Base-by-base conservation (phyloP, 2,329 filamentous ascomycete genomes). In the Claviceps pusilla region DNA sequence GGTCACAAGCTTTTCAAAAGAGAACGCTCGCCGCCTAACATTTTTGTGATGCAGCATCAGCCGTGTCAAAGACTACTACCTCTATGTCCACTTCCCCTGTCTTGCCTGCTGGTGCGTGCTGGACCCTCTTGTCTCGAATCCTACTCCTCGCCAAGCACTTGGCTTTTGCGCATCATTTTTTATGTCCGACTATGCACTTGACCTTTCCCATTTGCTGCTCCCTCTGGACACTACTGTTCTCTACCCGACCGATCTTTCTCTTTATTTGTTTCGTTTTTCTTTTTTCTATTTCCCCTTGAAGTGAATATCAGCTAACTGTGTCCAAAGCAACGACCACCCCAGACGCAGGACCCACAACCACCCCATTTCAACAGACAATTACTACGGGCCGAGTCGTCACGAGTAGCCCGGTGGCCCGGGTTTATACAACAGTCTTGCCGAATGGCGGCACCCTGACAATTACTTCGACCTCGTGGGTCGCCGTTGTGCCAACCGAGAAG, bases 381-480 rank as follows among this genome's bases (percentile, higher is more conserved):
- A 70, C 67, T 24, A 64, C 66, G 5, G 67, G 67, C 28, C 64
- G 60, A 6, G 58, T 65, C 31, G 64, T 62, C 39, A 70, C 70
- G 11, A 68, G 64, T 12, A 71, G 61, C 57, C 58, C 66, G 35
- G 61, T 75, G 54, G 57, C 65, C 7, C 61, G 68, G 29, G 74
- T 72, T 0, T 64, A 66, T 56, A 78, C 75, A n/a, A 73, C 72
- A 7, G 76, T 74, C 7, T 63, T 71, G 41, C 59, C 66, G 12
- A 65, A 75, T 50, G 76, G 76, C 31, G 70, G 67, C 37, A 65
- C 73, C 53, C 70, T 70, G 3, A 68, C 72, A 12, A 64, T 77
- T 50, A 77, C 75, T 11, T 69, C 69, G n/a, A 78, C 75, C 1
- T 75, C 74, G 0, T 74, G 68, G 61, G 75, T 78, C 3, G 70